Evolutionary conservation across 2,329 filamentous ascomycete species (phyloP).

Genomic region (Cercospora sesami): DNA sequence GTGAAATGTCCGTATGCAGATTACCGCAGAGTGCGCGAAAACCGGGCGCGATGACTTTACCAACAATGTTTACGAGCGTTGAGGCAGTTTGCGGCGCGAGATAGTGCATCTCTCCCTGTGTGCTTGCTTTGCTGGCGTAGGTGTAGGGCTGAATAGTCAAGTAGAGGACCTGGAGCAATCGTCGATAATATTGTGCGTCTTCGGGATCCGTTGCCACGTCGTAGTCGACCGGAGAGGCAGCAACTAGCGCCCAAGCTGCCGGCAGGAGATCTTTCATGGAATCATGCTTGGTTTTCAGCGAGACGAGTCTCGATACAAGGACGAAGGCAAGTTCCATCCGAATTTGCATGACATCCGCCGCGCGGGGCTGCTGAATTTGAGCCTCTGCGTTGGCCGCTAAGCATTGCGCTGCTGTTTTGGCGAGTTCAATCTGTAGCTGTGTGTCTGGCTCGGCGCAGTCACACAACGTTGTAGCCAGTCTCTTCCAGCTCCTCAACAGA

Average conservation of each 20-base stretch:
- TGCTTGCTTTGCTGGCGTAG: constrained; percentile 23
- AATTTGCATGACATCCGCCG: constrained; percentile 71
- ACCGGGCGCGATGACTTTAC: constrained; percentile 74
- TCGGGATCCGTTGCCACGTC: constrained; percentile 59
- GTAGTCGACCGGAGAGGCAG: constrained; percentile 57
- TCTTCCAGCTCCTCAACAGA: constrained; percentile 86
- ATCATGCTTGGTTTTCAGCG: constrained; percentile 49
- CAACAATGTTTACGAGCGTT: constrained; percentile 75
- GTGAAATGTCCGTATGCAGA: constrained; percentile 61
- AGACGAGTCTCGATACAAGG: constrained; percentile 75
- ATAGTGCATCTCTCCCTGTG: constrained; percentile 21
- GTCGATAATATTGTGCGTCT: constrained; percentile 73
- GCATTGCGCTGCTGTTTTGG: constrained; percentile 74
- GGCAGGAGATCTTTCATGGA: constrained; percentile 58
- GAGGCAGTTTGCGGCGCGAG: constrained; percentile 47
- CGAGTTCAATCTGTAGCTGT: constrained; percentile 66
- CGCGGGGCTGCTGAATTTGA: constrained; percentile 76
- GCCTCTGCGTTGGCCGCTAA: constrained; percentile 72
- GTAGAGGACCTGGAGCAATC: constrained; percentile 80
- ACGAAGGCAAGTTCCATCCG: constrained; percentile 80
- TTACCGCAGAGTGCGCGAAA: constrained; percentile 79
- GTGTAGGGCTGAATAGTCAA: constrained; percentile 70
- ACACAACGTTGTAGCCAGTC: constrained; percentile 80
- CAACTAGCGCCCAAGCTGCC: constrained; percentile 62
- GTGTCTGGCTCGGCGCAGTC: constrained; percentile 56